Evolutionary conservation across 1,284 basidiomycete species (phyloP).

Genomic region (Marasmius oreades): DNA sequence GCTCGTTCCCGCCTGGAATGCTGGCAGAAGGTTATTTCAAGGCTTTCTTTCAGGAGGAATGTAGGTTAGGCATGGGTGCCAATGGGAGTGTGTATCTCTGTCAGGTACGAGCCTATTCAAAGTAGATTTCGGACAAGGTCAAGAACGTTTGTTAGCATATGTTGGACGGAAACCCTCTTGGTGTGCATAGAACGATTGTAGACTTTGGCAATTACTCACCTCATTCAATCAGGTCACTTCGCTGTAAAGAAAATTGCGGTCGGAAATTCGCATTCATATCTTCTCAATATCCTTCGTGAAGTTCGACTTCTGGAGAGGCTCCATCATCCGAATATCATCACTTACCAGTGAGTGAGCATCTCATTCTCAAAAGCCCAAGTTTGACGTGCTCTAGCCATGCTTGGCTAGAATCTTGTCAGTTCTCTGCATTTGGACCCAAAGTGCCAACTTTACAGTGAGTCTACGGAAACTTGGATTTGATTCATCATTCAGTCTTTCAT

Average conservation of each 20-base stretch:
- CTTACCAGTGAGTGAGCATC: slow-evolving; percentile 62
- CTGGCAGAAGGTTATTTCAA: slow-evolving; percentile 84
- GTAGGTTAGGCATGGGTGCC: slow-evolving; percentile 86
- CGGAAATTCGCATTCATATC: slow-evolving; percentile 81
- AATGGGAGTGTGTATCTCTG: slow-evolving; percentile 88
- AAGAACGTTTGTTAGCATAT: slow-evolving; percentile 55
- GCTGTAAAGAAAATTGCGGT: slow-evolving; percentile 96
- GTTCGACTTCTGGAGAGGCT: slow-evolving; percentile 83
- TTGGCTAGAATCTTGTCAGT: slow-evolving; percentile 85
- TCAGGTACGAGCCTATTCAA: slow-evolving; percentile 47
- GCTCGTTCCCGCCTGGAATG: slow-evolving; percentile 53
- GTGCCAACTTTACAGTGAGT: slow-evolving; percentile 78
- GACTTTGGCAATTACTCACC: not conserved
- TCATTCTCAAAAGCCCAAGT: not conserved
- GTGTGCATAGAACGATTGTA: slow-evolving; percentile 29
- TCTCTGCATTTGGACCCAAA: slow-evolving; percentile 81
- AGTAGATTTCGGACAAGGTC: not conserved
- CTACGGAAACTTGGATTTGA: not conserved
- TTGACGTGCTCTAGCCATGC: slow-evolving; percentile 52
- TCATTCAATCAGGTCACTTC: slow-evolving; percentile 56
- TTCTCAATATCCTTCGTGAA: slow-evolving; percentile 79
- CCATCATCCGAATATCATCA: slow-evolving; percentile 89
- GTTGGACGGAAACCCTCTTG: slow-evolving; percentile 74
- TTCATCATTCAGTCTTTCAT: not conserved
- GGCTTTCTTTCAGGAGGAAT: slow-evolving; percentile 87